Conservation (phyloP, 345 rosid genomes). For the Pelargonium nanum region DNA sequence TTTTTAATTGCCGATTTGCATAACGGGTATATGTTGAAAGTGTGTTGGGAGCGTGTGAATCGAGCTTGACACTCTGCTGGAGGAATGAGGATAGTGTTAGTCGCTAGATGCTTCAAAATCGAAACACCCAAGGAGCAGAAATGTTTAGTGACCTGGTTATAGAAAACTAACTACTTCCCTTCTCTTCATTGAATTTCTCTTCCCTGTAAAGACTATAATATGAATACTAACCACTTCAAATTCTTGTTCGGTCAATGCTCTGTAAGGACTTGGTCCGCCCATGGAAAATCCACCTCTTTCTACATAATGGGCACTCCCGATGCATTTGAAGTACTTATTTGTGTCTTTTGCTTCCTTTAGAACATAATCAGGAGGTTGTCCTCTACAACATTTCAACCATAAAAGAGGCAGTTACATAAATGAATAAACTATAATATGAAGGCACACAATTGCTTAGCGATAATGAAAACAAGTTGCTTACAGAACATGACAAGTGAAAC, state of each 20-base stretch:
- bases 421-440: neutral
- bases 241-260: constrained; percentile 69
- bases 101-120: no score
- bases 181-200: neutral
- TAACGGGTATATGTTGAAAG: no score
- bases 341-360: constrained; percentile 90
- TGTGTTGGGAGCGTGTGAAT: no score
- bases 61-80: no score
- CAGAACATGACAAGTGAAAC: no score
- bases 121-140: neutral
- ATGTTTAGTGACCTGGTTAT: neutral
- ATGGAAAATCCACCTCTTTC: constrained; percentile 46
- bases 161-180: neutral
- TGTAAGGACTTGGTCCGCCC: constrained; percentile 57
- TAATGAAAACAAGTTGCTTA: neutral
- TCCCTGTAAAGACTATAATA: constrained; percentile 1
- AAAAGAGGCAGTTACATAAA: constrained; percentile 20
- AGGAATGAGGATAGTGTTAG: no score
- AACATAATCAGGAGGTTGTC: constrained; percentile 90
- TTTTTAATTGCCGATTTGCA: no score
- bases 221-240: constrained; percentile 77
- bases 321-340: constrained; percentile 81
- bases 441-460: neutral
- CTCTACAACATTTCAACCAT: constrained; percentile 43
- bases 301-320: constrained; percentile 64